phyloP scores from a whole-genome alignment of 169 alveolate genomes.

The Plasmodium adleri region DNA sequence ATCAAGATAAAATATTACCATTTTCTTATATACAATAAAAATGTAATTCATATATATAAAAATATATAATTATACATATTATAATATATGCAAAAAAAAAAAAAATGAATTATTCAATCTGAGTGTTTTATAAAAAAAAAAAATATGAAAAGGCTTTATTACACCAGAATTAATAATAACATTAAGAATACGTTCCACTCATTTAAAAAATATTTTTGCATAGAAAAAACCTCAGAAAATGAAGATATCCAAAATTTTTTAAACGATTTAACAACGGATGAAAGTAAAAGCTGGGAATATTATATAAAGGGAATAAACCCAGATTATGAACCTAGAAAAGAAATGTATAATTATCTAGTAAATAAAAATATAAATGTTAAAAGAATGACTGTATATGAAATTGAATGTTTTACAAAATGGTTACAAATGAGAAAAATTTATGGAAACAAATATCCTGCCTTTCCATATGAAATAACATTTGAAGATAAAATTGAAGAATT shows the following conservation, averaged over 20 bases:
- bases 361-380: constrained; percentile 85
- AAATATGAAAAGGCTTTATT: constrained; percentile 44
- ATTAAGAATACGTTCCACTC: neutral
- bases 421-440: constrained; percentile 83
- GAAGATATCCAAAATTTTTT: constrained; percentile 24
- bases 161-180: neutral
- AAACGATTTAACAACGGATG: constrained; percentile 64
- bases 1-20: too few relatives aligned
- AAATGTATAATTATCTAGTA: constrained; percentile 83
- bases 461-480: constrained; percentile 87
- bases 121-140: neutral
- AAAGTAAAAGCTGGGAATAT: constrained; percentile 85
- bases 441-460: constrained; percentile 85
- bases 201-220: neutral
- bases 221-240: constrained; percentile 25
- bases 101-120: too few relatives aligned
- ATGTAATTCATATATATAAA: too few relatives aligned
- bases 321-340: constrained; percentile 86
- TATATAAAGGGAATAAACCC: constrained; percentile 89
- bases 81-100: too few relatives aligned
- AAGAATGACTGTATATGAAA: constrained; percentile 86
- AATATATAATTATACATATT: too few relatives aligned
- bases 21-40: too few relatives aligned
- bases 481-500: constrained; percentile 86
- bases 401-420: constrained; percentile 89